Conservation (phyloP, 495 filamentous ascomycete genomes). For the Hyaloscypha finlandica region DNA sequence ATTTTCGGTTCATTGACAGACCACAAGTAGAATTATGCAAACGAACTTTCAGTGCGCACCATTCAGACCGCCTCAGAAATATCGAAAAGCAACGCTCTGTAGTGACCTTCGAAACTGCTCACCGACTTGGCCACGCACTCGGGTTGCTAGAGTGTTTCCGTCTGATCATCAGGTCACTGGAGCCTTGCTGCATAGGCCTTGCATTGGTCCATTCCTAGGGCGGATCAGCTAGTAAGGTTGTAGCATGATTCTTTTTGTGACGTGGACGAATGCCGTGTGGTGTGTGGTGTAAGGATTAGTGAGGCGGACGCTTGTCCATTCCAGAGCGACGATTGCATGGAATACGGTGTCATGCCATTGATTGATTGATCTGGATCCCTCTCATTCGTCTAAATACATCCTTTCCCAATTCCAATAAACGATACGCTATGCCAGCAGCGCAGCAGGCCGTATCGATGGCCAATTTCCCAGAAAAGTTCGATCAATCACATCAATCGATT, state of each 20-base stretch:
- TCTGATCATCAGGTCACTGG: not conserved
- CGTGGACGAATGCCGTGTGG: too few relatives aligned
- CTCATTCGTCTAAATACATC: conserved; percentile 15
- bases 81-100: not conserved
- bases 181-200: not conserved
- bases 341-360: conserved; percentile 17
- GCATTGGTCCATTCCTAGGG: not conserved
- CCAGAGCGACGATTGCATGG: not conserved
- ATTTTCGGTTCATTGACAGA: too few relatives aligned
- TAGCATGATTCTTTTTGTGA: not conserved
- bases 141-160: not conserved
- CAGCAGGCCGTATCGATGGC: conserved; percentile 2
- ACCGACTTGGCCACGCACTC: not conserved
- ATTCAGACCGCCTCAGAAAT: not conserved
- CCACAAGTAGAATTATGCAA: too few relatives aligned
- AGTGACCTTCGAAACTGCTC: not conserved
- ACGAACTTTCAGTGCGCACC: not conserved
- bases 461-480: not conserved
- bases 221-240: not conserved
- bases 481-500: conserved; percentile 7
- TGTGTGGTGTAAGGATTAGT: too few relatives aligned
- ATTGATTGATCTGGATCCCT: conserved; percentile 12
- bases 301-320: not conserved
- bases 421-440: conserved; percentile 19
- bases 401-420: conserved; percentile 2